Percentiles rank a stretch among this genome's conserved stretches.
phyloP scores from a whole-genome alignment of 2,329 filamentous ascomycete genomes.

The Fusarium coffeatum region DNA sequence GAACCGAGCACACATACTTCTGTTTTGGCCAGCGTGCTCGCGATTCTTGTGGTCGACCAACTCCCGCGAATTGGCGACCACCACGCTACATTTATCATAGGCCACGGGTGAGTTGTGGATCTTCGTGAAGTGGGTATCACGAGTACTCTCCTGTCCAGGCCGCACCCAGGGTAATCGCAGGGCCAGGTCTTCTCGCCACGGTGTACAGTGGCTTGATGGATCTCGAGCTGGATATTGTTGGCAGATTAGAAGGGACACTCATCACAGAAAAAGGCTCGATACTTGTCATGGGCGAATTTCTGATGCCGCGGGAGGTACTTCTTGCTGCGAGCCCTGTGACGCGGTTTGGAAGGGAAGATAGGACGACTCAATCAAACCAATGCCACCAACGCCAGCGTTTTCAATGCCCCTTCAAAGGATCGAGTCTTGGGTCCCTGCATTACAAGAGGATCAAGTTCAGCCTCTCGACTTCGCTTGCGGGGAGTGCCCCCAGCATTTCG shows the following conservation, averaged over 20 bases:
- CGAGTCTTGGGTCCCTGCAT: not conserved
- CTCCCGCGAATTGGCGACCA: no score
- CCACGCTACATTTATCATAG: no score
- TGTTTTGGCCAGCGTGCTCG: no score
- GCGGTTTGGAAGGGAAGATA: not conserved
- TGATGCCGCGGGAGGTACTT: not conserved
- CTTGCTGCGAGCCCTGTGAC: not conserved
- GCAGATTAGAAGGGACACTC: no score
- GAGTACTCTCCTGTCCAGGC: not conserved
- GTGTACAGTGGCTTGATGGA: not conserved
- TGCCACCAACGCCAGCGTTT: rapidly evolving
- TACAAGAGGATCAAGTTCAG: not conserved
- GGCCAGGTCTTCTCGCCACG: no score
- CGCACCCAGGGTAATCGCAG: not conserved
- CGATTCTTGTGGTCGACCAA: no score
- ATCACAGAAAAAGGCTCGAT: not conserved
- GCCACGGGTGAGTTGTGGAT: no score
- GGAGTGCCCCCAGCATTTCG: not conserved
- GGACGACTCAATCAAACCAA: not conserved
- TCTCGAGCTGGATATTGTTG: no score
- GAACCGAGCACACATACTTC: no score
- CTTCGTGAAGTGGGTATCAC: no score
- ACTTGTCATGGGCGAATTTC: not conserved
- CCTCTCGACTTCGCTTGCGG: rapidly evolving
- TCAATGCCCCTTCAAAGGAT: not conserved